Evolutionary conservation across 192 early-diverging fungal genomes (phyloP).

Genomic region (Spizellomyces sp.): DNA sequence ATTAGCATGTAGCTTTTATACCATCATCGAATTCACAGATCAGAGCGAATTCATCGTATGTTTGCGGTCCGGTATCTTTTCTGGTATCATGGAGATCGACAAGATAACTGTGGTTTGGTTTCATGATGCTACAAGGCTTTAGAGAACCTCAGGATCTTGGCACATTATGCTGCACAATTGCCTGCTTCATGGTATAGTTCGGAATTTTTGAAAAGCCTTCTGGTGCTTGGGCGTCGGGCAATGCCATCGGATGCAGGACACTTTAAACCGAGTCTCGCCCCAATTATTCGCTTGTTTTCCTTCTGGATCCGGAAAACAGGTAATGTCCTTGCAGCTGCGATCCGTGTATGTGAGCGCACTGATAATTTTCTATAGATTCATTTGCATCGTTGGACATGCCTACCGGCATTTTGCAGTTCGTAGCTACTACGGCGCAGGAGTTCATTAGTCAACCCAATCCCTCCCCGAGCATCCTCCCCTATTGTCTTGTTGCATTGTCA

Average conservation of each 20-base stretch:
- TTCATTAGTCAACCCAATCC: not conserved
- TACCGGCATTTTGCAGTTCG: not conserved
- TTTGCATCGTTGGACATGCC: not conserved
- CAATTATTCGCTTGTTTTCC: conserved; percentile 5
- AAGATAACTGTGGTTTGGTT: not conserved
- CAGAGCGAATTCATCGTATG: conserved; percentile 16
- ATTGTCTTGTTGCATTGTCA: no score
- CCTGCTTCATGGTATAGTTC: conserved; percentile 14
- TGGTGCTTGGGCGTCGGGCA: not conserved
- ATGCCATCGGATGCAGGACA: not conserved
- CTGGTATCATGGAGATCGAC: not conserved
- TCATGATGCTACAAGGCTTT: conserved; percentile 1
- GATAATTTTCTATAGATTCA: no score
- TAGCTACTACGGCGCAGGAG: not conserved
- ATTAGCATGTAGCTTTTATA: conserved; percentile 13
- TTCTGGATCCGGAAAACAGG: conserved; percentile 18
- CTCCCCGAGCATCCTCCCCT: no score
- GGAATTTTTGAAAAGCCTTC: conserved; percentile 1
- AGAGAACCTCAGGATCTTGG: conserved; percentile 20
- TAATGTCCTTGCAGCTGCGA: not conserved
- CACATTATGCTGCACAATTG: conserved; percentile 8
- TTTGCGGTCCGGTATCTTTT: not conserved
- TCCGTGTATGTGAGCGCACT: no score
- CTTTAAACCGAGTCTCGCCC: not conserved
- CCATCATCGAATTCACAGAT: conserved; percentile 20